Conservation (phyloP, 2,329 filamentous ascomycete species). For the Diaporthe caulivora region DNA sequence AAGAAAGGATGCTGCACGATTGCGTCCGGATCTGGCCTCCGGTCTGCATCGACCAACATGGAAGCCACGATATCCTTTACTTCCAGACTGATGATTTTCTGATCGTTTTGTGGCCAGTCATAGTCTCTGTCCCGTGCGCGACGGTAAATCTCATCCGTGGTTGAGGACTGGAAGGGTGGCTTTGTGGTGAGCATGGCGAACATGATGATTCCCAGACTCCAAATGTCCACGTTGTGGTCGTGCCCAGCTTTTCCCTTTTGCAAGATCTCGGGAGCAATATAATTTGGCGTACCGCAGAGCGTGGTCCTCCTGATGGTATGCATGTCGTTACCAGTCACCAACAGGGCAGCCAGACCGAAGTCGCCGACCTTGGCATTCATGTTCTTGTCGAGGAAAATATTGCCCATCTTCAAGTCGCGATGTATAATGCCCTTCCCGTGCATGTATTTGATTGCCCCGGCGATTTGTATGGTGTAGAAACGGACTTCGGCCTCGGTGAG, state of each 20-base stretch:
- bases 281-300: conserved; percentile 96
- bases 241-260: conserved; percentile 95
- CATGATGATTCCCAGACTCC: conserved; percentile 98
- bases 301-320: conserved; percentile 87
- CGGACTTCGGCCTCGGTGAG: conserved; percentile 94
- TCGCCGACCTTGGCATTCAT: conserved; percentile 99
- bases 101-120: conserved; percentile 79
- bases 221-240: conserved; percentile 97
- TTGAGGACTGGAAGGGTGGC: conserved; percentile 94
- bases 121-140: conserved; percentile 79
- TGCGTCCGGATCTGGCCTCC: conserved; percentile 79
- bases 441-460: conserved; percentile 97
- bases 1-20: conserved; percentile 88
- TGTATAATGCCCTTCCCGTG: conserved; percentile 97
- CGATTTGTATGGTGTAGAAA: conserved; percentile 93
- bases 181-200: conserved; percentile 98
- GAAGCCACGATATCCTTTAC: conserved; percentile 83
- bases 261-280: conserved; percentile 96
- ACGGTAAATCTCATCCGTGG: conserved; percentile 87
- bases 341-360: conserved; percentile 91
- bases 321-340: conserved; percentile 93
- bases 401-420: conserved; percentile 97
- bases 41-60: conserved; percentile 81
- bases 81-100: conserved; percentile 79
- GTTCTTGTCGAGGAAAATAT: conserved; percentile 91